Conservation (phyloP, 805 yeast genomes). For the Candida glaebosa region DNA sequence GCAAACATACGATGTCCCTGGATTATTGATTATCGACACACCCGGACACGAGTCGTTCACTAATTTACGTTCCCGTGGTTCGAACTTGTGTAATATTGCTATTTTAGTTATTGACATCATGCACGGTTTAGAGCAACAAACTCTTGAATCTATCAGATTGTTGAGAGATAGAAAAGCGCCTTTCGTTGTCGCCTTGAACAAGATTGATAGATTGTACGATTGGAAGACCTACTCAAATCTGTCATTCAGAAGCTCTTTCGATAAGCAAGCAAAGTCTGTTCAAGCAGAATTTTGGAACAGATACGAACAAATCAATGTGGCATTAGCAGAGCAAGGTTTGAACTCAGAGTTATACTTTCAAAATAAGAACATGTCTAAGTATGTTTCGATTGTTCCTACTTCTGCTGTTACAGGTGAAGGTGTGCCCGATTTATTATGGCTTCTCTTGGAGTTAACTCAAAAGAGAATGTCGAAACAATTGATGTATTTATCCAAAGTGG, state of each 20-base stretch:
- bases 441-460: slow-evolving; percentile 91
- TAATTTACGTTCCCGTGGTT: slow-evolving; percentile 97
- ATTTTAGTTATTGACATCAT: slow-evolving; percentile 96
- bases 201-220: slow-evolving; percentile 94
- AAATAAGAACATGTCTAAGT: slow-evolving; percentile 89
- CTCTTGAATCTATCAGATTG: slow-evolving; percentile 87
- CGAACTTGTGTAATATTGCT: slow-evolving; percentile 98
- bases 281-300: slow-evolving; percentile 91
- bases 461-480: slow-evolving; percentile 98
- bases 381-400: slow-evolving; percentile 95
- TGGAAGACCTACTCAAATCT: slow-evolving; percentile 91
- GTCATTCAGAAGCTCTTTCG: slow-evolving; percentile 91
- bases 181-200: slow-evolving; percentile 93
- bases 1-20: slow-evolving; percentile 91
- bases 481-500: slow-evolving; percentile 90
- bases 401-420: slow-evolving; percentile 99
- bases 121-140: slow-evolving; percentile 99
- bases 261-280: slow-evolving; percentile 77
- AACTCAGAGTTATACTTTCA: slow-evolving; percentile 95
- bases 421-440: slow-evolving; percentile 97
- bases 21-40: slow-evolving; percentile 93
- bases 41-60: slow-evolving; percentile 99
- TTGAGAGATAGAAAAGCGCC: slow-evolving; percentile 98
- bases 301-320: slow-evolving; percentile 78
- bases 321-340: slow-evolving; percentile 96